A percentile compares a stretch with the other conserved stretches of the same genome.
Conservation (phyloP, 2,329 filamentous ascomycete species). For the Fusarium coffeatum region DNA sequence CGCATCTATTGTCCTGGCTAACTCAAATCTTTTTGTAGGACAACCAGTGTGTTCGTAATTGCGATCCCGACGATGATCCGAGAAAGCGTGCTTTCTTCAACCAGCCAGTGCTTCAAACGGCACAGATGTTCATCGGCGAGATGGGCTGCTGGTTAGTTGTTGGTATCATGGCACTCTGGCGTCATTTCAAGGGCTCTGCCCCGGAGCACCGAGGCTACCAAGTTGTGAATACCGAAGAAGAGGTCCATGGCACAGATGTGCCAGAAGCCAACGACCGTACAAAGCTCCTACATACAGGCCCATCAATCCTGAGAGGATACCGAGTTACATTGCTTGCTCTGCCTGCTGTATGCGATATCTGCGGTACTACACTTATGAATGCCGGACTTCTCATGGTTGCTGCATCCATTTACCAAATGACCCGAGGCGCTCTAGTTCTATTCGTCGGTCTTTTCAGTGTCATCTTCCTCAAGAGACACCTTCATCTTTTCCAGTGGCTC, state of each 20-base stretch:
- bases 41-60: conserved; percentile 96
- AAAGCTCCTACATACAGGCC: conserved; percentile 62
- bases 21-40: conserved; percentile 66
- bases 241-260: conserved; percentile 59
- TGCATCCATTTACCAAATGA: conserved; percentile 99
- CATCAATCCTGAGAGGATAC: conserved; percentile 75
- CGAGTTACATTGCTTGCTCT: conserved; percentile 81
- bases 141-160: conserved; percentile 96
- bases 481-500: conserved; percentile 92
- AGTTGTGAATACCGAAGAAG: conserved; percentile 65
- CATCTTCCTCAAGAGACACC: conserved; percentile 81
- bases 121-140: conserved; percentile 98
- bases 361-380: conserved; percentile 97
- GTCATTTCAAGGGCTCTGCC: conserved; percentile 62
- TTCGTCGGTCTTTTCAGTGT: conserved; percentile 98
- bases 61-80: conserved; percentile 72
- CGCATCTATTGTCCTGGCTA: conserved; percentile 1
- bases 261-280: conserved; percentile 49
- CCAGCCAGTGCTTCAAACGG: conserved; percentile 94
- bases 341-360: conserved; percentile 92
- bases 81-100: conserved; percentile 81
- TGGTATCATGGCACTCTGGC: conserved; percentile 74
- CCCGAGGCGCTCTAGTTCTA: conserved; percentile 89
- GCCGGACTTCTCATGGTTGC: conserved; percentile 92
- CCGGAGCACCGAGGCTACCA: conserved; percentile 70